These are phyloP conservation scores for Blastomyces gilchristii DNA, from an alignment of 2,329 filamentous ascomycete genomes.

Conservation along the genomic window DNA sequence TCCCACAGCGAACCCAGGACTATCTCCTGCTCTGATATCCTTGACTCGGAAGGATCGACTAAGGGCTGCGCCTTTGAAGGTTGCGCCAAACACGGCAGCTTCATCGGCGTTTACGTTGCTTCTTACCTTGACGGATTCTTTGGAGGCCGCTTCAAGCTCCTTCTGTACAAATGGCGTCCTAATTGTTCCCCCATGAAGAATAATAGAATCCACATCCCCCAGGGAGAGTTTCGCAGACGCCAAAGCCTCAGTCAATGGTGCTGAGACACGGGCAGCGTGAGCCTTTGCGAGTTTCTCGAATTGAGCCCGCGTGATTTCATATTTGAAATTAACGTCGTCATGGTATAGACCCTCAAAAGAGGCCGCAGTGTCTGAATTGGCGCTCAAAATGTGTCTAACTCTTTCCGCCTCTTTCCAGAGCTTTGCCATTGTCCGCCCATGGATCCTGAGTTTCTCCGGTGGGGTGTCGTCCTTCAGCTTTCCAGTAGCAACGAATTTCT, in stretches of 20 bases:
- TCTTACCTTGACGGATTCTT: conserved; percentile 66
- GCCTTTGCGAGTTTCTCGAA: conserved; percentile 69
- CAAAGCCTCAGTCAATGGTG: conserved; percentile 64
- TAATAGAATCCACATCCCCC: conserved; percentile 73
- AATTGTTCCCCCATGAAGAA: conserved; percentile 82
- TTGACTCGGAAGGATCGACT: conserved; percentile 96
- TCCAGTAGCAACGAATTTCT: conserved; percentile 62
- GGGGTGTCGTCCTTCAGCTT: conserved; percentile 36
- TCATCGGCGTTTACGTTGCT: conserved; percentile 96
- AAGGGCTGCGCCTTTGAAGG: conserved; percentile 82
- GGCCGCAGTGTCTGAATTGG: conserved; percentile 70
- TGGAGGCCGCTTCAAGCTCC: conserved; percentile 65
- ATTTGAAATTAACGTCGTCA: conserved; percentile 86
- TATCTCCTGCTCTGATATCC: conserved; percentile 80
- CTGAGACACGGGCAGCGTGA: conserved; percentile 57
- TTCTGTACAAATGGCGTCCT: conserved; percentile 92
- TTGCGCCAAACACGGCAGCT: conserved; percentile 88
- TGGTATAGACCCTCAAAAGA: conserved; percentile 77
- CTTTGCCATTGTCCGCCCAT: conserved; percentile 79
- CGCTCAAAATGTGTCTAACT: conserved; percentile 78
- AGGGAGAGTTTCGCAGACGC: conserved; percentile 61
- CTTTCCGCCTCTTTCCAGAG: conserved; percentile 89
- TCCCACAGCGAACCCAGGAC: conserved; percentile 59
- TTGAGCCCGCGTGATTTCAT: conserved; percentile 67
- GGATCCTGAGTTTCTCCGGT: conserved; percentile 45